These are phyloP conservation scores for Acmispon strigosus DNA, from an alignment of 306 rosid genomes.

Conservation along the genomic window DNA sequence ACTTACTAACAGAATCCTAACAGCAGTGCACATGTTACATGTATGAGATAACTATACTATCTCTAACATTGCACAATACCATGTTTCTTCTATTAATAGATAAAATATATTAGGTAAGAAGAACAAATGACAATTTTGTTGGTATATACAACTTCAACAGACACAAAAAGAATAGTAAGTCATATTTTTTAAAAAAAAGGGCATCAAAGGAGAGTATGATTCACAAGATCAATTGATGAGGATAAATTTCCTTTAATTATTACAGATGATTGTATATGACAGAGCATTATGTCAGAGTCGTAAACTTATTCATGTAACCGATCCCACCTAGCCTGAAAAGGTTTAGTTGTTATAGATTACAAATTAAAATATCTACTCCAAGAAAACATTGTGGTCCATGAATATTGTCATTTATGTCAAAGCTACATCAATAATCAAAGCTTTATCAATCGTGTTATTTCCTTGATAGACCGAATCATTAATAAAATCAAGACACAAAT, in stretches of 20 bases:
- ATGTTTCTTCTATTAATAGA: not conserved
- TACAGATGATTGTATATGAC: too few relatives aligned
- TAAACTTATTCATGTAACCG: too few relatives aligned
- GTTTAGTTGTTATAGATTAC: too few relatives aligned
- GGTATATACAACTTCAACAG: not conserved
- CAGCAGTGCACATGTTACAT: too few relatives aligned
- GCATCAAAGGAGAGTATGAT: not conserved
- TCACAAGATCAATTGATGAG: not conserved
- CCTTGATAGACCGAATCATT: not conserved
- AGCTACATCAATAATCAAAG: conserved; percentile 1
- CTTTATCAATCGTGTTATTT: not conserved
- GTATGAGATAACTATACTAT: too few relatives aligned
- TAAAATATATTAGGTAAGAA: not conserved
- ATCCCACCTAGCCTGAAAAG: too few relatives aligned
- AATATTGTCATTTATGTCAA: too few relatives aligned
- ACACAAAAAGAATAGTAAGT: not conserved
- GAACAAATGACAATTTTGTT: too few relatives aligned
- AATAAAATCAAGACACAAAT: not conserved
- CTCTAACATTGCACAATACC: too few relatives aligned
- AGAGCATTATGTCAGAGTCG: too few relatives aligned
- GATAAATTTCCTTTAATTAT: not conserved
- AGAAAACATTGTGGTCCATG: not conserved
- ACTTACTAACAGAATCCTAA: too few relatives aligned
- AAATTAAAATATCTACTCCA: not conserved
- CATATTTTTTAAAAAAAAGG: not conserved